These are phyloP conservation scores for Paramecium sexaurelia DNA, from an alignment of 73 alveolate genomes.

Conservation along the genomic window DNA sequence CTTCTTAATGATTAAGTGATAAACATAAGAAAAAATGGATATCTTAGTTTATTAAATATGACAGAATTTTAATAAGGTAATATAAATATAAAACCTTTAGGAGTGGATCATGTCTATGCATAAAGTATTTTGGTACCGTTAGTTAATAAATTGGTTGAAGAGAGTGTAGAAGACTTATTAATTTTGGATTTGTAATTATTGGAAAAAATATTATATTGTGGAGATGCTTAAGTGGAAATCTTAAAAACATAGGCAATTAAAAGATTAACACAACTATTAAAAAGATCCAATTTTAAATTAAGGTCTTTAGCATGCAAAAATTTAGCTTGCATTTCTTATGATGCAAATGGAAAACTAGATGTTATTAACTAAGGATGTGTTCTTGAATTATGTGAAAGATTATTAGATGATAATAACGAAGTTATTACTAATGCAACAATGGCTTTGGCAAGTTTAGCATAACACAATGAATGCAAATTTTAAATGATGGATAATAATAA, in stretches of 20 bases:
- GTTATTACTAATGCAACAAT: slow-evolving; percentile 45
- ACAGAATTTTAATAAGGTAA: slow-evolving; percentile 64
- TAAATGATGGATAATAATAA: slow-evolving; percentile 59
- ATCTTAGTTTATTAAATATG: slow-evolving; percentile 45
- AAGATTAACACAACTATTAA: slow-evolving; percentile 60
- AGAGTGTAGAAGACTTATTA: slow-evolving; percentile 43
- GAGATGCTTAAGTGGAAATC: slow-evolving; percentile 54
- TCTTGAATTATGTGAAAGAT: slow-evolving; percentile 45
- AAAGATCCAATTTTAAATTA: slow-evolving; percentile 28
- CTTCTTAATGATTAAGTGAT: slow-evolving; percentile 36
- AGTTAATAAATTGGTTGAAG: slow-evolving; percentile 65
- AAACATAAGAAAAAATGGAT: slow-evolving; percentile 53
- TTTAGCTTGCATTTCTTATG: slow-evolving; percentile 57
- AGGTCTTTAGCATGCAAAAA: slow-evolving; percentile 57
- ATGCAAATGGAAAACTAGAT: slow-evolving; percentile 57
- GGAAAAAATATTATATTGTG: slow-evolving; percentile 54
- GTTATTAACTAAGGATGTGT: slow-evolving; percentile 56
- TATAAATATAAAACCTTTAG: background rate
- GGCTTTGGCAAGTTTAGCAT: slow-evolving; percentile 63
- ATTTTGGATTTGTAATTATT: slow-evolving; percentile 24
- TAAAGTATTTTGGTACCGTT: background rate
- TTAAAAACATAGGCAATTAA: slow-evolving; percentile 53
- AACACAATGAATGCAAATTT: slow-evolving; percentile 58
- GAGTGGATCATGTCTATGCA: slow-evolving; percentile 57
- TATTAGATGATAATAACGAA: slow-evolving; percentile 31